A percentile compares a stretch with the other conserved stretches of the same genome.
These are phyloP conservation scores for Aureobasidium uvarum DNA, from an alignment of 2,329 filamentous ascomycete species.

Conservation along the genomic window DNA sequence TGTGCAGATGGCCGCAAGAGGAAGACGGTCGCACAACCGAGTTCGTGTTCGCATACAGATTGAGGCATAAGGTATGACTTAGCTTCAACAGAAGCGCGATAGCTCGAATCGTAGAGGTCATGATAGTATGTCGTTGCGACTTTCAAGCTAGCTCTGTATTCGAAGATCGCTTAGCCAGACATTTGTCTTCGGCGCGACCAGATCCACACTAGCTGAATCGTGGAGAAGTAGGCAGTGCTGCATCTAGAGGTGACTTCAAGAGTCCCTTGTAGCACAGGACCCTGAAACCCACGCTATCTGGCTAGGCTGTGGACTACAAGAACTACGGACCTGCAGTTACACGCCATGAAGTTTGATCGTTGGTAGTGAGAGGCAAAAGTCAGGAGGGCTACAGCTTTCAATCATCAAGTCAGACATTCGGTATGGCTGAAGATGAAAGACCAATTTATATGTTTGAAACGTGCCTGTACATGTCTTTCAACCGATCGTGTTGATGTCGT, in stretches of 20 bases:
- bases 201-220: background rate
- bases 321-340: slow-evolving; percentile 1
- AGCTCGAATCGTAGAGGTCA: background rate
- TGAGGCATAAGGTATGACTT: background rate
- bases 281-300: background rate
- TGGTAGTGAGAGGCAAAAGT: background rate
- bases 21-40: background rate
- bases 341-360: background rate
- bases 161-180: background rate
- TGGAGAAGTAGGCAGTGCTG: background rate
- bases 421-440: background rate
- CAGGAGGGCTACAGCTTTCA: background rate
- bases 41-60: background rate
- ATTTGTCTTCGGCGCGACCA: background rate
- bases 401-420: background rate
- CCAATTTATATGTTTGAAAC: background rate
- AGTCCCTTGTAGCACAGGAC: background rate
- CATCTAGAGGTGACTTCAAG: background rate
- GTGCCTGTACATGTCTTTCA: background rate
- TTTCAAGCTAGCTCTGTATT: background rate
- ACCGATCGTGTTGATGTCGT: background rate
- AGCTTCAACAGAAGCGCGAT: background rate
- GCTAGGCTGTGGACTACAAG: background rate
- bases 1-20: background rate
- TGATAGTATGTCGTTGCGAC: background rate